Evolutionary conservation across 2,329 filamentous ascomycete species (phyloP).

Genomic region (Pyrenochaeta sp.): DNA sequence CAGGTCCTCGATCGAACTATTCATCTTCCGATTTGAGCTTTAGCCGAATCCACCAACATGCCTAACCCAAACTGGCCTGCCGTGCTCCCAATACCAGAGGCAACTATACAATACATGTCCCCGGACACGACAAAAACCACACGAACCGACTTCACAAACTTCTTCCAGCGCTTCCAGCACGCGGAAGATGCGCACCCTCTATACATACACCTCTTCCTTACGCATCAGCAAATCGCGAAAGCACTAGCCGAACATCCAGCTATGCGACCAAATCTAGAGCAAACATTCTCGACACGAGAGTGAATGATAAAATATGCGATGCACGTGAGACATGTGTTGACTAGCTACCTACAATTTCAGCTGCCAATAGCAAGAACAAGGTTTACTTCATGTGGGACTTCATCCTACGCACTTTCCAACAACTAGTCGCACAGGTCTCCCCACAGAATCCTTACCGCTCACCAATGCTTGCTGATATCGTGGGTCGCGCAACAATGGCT

Average conservation of each 20-base stretch:
- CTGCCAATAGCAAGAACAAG: slow-evolving; percentile 20
- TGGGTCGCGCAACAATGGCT: slow-evolving; percentile 1
- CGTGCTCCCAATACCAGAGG: slow-evolving; percentile 5
- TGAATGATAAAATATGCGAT: slow-evolving; percentile 11
- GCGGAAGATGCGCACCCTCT: slow-evolving; percentile 9
- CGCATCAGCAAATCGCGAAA: slow-evolving; percentile 12
- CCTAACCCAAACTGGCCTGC: slow-evolving; percentile 3
- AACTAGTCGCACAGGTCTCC: slow-evolving; percentile 8
- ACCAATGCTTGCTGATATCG: slow-evolving; percentile 7
- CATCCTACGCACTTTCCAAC: slow-evolving; percentile 19
- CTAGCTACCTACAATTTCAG: background rate
- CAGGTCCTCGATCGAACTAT: too few relatives aligned
- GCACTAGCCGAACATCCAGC: slow-evolving; percentile 19
- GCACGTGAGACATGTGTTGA: background rate
- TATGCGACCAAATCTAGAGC: slow-evolving; percentile 18
- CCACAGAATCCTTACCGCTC: slow-evolving; percentile 6
- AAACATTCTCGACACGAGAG: slow-evolving; percentile 15
- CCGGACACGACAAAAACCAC: slow-evolving; percentile 11
- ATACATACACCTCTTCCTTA: slow-evolving; percentile 15
- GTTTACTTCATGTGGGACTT: slow-evolving; percentile 25
- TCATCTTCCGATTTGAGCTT: too few relatives aligned
- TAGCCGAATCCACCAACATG: background rate
- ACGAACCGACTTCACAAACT: slow-evolving; percentile 19
- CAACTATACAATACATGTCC: slow-evolving; percentile 4
- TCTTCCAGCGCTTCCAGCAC: slow-evolving; percentile 14